Evolutionary conservation across 2,329 filamentous ascomycete genomes (phyloP), one percentile per base, ranked within the genome.

Genomic region (Cadophora luteo-olivacea): DNA sequence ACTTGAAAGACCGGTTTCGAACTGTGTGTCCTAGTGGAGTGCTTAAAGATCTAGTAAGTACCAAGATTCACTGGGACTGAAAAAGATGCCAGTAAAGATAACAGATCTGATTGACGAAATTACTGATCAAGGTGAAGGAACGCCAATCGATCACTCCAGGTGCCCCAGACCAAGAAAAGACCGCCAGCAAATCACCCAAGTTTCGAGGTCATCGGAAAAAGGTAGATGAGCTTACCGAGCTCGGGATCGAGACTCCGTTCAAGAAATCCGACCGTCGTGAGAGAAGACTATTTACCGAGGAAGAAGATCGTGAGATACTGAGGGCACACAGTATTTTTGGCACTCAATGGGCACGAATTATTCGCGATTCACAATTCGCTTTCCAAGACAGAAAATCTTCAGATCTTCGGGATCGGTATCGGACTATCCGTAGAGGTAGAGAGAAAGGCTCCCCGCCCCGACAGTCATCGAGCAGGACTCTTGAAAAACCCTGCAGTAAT

Each of bases 11-110:
- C 76, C 83, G 89, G 14, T 91, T 90, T 74, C 83, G 88, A 61
- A 91, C 88, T 3, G 90, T 88, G 75, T 90, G 88, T 70, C 88
- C 88, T 0, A 83, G 84, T 41, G 88, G 90, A 76, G 81, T 90
- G 14, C 48, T 29, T 38, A 58, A 54, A 51, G 32, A 25, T 16
- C 29, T 24, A 62, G 60, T 52, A 64, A 74, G 45, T n/a, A 19
- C 22, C 58, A 38, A 29, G 57, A 24, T 0, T 32, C 1, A 14
- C 16, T 49, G 74, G 72, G 68, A 76, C 69, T 73, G 71, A 66
- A 60, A 84, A 80, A 70, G 77, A 79, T 2, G 86, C 83, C 55
- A 2, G 8, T 14, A 38, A 58, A 19, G 4, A 9, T 14, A 69
- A 83, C 84, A 19, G 85, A 83, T 9, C 77, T 86, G 33, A 81